phyloP scores from a whole-genome alignment of 2,329 filamentous ascomycete species.

The Remersonia thermophila region DNA sequence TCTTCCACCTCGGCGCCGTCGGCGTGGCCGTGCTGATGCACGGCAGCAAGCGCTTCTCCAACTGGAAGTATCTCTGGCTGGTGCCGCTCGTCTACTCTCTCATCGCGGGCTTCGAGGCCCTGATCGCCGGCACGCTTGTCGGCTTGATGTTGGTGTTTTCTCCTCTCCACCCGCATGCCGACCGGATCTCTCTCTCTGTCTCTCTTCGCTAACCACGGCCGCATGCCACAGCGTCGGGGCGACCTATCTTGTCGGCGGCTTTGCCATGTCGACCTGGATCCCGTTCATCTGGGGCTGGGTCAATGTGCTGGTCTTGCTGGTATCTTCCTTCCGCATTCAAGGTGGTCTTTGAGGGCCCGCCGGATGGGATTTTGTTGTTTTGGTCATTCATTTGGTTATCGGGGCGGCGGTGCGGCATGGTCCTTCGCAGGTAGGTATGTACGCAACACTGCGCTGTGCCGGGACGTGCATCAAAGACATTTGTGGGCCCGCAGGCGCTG shows the following conservation, averaged over 20 bases:
- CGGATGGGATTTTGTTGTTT: too few species aligned
- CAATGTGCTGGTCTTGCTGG: conserved; percentile 68
- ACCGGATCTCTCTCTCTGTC: background rate
- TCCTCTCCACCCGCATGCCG: too few species aligned
- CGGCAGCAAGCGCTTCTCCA: conserved; percentile 40
- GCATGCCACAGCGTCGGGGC: conserved; percentile 52
- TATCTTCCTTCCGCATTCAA: conserved; percentile 88
- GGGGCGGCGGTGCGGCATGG: too few species aligned
- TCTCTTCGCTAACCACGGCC: background rate
- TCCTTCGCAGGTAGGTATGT: too few species aligned
- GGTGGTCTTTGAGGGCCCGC: conserved; percentile 51
- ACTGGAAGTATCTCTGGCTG: conserved; percentile 55
- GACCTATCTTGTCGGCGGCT: conserved; percentile 70
- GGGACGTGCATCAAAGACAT: too few species aligned
- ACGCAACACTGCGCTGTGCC: too few species aligned
- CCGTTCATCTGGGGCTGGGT: conserved; percentile 80
- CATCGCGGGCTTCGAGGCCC: conserved; percentile 61
- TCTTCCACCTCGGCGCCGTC: conserved; percentile 62
- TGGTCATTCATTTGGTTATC: too few species aligned
- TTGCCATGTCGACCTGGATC: conserved; percentile 89
- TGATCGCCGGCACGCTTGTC: conserved; percentile 70
- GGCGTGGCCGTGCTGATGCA: conserved; percentile 63
- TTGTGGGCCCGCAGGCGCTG: too few species aligned
- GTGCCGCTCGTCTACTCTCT: conserved; percentile 59
- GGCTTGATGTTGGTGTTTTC: conserved; percentile 55